phyloP scores from a whole-genome alignment of 345 rosid species.

The Trapa bicornis region DNA sequence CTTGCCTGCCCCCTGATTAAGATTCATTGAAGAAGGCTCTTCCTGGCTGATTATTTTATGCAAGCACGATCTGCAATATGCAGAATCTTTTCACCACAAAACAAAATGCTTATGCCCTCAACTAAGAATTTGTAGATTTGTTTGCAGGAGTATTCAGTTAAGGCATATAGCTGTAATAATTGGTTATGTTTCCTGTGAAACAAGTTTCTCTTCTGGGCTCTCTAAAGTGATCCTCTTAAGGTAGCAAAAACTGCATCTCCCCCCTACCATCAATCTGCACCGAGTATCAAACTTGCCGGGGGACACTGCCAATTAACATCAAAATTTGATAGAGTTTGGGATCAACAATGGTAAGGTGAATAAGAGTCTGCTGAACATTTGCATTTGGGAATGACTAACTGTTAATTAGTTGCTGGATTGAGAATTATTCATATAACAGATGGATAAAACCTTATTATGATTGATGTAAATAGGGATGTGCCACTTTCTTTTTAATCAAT shows the following conservation, averaged over 20 bases:
- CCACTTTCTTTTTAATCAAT: no score
- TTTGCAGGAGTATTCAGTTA: not conserved
- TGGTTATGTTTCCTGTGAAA: not conserved
- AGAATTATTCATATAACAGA: no score
- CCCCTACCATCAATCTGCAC: not conserved
- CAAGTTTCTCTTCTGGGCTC: not conserved
- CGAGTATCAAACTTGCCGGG: not conserved
- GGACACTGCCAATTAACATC: not conserved
- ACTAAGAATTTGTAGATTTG: not conserved
- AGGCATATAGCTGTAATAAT: not conserved
- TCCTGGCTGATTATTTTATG: not conserved
- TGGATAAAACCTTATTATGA: no score
- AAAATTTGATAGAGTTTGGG: not conserved
- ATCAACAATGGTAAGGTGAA: not conserved
- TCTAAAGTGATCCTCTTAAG: not conserved
- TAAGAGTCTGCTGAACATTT: not conserved
- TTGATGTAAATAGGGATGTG: no score
- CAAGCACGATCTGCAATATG: not conserved
- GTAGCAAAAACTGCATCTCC: not conserved
- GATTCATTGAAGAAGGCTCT: not conserved
- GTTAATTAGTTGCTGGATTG: no score
- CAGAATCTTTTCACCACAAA: not conserved
- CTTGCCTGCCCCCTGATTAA: not conserved
- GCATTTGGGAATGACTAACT: not conserved
- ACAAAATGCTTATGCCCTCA: not conserved